These are phyloP conservation scores for Candida ovalis DNA, from an alignment of 805 yeast genomes.

Conservation along the genomic window DNA sequence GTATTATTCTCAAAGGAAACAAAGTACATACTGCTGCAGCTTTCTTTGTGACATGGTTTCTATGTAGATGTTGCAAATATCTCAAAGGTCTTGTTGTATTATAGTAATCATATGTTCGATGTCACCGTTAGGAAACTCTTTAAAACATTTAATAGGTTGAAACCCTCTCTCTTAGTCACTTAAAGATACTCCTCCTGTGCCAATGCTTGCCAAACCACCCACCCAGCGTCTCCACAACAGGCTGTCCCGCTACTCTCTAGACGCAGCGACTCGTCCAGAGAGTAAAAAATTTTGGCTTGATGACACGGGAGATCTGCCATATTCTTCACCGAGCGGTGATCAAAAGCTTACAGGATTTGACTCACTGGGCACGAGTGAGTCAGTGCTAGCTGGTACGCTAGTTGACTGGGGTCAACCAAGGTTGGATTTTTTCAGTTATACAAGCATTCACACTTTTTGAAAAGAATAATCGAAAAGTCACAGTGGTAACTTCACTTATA, in stretches of 20 bases:
- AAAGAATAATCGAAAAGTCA: no score
- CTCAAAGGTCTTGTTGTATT: background rate
- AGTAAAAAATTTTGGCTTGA: background rate
- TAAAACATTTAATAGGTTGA: no score
- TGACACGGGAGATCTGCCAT: background rate
- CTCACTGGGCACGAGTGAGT: background rate
- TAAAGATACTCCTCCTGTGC: background rate
- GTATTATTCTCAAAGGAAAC: no score
- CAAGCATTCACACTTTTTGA: no score
- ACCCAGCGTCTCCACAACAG: background rate
- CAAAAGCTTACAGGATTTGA: background rate
- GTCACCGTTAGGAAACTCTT: no score
- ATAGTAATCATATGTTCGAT: background rate
- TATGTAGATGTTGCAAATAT: background rate
- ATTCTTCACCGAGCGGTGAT: background rate
- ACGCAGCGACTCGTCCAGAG: background rate
- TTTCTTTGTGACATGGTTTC: slow-evolving; percentile 44
- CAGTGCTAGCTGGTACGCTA: no score
- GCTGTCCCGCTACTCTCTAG: background rate
- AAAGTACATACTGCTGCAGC: slow-evolving; percentile 48
- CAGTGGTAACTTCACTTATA: no score
- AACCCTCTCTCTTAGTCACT: no score
- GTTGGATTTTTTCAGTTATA: no score
- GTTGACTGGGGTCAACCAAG: no score
- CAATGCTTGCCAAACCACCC: background rate